Base-by-base conservation (phyloP, 768 basidiomycete genomes). In the Tylopilus subfusipes region DNA sequence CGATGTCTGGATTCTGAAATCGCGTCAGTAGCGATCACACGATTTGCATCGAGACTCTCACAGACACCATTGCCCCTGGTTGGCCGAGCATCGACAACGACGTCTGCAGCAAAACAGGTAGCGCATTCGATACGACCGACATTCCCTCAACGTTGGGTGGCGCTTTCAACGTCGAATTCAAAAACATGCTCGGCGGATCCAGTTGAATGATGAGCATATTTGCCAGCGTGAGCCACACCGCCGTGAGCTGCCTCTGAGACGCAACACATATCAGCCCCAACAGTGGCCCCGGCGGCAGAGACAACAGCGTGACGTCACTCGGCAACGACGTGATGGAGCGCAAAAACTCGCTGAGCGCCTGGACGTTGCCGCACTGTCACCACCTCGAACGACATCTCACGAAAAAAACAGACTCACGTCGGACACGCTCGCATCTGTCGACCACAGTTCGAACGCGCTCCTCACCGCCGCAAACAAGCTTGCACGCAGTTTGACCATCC, bases 281-380 rank as follows among this genome's bases (percentile, higher is more conserved):
- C 5, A 98, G 74, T 1, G 93, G 93, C 7, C 82, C 84, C 9
- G 93, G 81, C 3, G 90, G 84, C 0, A 97, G 77, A 0, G 92
- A 88, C 10, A 97, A 75, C 16, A 97, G 68, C 0, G 92, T 96
- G 19, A 74, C 77, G 52, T 93, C 90, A 3, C 80, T 75, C 0
- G 90, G 88, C 29, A 95, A 78, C 3, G 86, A 83, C 0, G 94
- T 93, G 53, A 95, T 88, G 0, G 90, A 86, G 57, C 89, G 91
- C 74, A 94, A 80, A 33, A 96, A 75, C 59, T 92, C 86, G 74
- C 88, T 92, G 56, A 92, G 71, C 6, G 84, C 83, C 91, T 93
- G 48, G 30, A 48, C 38, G 30, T 54, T 0, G 19, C 49, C n/a
- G 43, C 33, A 19, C 8, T 14, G 48, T 64, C 48, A 62, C 10